Evolutionary conservation across 2,329 filamentous ascomycete genomes (phyloP), one percentile per base, ranked within the genome.

Genomic region (Arthrobotrys sinensis): DNA sequence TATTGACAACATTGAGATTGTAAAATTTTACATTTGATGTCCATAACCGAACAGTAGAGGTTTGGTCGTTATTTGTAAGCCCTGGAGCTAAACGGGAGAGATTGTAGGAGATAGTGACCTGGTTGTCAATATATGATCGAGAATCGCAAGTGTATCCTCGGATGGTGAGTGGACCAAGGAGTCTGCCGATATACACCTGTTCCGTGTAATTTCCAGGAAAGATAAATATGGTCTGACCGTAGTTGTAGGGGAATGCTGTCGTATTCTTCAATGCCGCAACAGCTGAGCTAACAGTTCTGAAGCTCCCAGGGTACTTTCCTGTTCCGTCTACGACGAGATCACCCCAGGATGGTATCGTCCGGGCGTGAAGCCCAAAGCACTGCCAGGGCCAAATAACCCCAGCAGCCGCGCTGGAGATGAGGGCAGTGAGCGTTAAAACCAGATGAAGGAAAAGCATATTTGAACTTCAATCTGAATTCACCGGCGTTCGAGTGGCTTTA

Each of bases 1-100:
- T 84, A 71, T 89, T 89, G 64, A 85, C 86, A 2, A 89, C 84
- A 82, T 90, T 89, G 82, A 91, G 85, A 80, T 91, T 91, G 84
- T 91, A 91, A 16, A 91, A 83, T 80, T 87, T 88, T 75, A 91
- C 86, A 80, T 88, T 86, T 4, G 83, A 81, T 0, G 87, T 86
- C 81, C 83, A 84, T 12, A 85, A 86, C 10, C 87, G 85, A 21
- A 88, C 82, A 0, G 87, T 88, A 1, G 81, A 82, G 0, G 85
- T 90, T 73, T 83, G 82, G 79, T 91, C 90, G 79, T 91, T 88
- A 80, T 83, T 87, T 40, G 85, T 65, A 4, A 76, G 36, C 14
- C 65, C 79, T 0, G 85, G 85, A 71, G 86, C 83, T 19, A 86
- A 85, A 65, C 88, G 88, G 78, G 85, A 85, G 62, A 84, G 83